phyloP scores from a whole-genome alignment of 768 basidiomycete species.

The Suillus clintonianus region DNA sequence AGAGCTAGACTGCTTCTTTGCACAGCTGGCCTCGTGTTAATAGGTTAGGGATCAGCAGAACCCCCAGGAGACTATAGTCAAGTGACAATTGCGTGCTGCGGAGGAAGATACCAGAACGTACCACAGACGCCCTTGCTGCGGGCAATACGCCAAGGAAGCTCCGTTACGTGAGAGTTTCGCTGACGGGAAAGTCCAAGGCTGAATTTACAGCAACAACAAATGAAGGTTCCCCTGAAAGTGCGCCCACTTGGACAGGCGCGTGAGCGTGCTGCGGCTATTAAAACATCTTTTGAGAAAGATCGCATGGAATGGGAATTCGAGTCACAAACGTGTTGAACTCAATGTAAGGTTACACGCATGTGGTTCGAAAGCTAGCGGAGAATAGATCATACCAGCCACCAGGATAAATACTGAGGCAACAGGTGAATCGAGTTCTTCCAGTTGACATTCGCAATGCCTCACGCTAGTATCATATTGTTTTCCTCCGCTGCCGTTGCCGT shows the following conservation, averaged over 20 bases:
- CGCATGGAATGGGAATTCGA: neutral
- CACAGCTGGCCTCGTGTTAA: neutral
- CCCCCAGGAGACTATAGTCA: too few relatives aligned
- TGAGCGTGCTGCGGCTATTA: neutral
- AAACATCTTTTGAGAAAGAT: neutral
- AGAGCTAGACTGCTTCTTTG: slow-evolving; percentile 1
- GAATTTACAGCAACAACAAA: neutral
- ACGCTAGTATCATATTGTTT: neutral
- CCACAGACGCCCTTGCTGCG: neutral
- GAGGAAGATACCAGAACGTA: neutral
- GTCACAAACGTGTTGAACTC: neutral
- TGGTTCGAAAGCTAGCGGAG: neutral
- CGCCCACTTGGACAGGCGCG: neutral
- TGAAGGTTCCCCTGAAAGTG: neutral
- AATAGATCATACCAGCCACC: neutral
- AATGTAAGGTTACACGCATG: neutral
- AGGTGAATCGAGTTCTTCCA: neutral
- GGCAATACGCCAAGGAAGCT: neutral
- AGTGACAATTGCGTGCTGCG: neutral
- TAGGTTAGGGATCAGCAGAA: neutral
- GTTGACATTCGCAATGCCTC: neutral
- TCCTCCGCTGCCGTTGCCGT: neutral
- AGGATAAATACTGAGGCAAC: neutral
- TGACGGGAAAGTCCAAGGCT: neutral
- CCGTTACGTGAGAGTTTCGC: neutral